A percentile compares a stretch with the other conserved stretches of the same genome.
These are phyloP conservation scores for Diaporthe vaccinii DNA, from an alignment of 2,329 filamentous ascomycete genomes.

Conservation along the genomic window DNA sequence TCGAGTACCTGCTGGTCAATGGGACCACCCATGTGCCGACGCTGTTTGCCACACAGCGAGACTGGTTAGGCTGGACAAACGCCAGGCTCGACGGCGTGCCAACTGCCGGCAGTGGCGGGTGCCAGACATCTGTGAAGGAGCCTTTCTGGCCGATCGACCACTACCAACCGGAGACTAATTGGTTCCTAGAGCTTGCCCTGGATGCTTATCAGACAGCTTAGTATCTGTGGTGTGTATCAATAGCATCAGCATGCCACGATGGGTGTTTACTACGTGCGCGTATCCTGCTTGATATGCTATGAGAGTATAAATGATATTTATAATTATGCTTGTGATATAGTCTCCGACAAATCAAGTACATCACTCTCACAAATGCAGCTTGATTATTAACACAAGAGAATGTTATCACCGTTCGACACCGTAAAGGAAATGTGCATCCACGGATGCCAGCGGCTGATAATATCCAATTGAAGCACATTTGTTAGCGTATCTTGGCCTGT, in stretches of 20 bases:
- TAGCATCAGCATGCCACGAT: no score
- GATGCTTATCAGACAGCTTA: conserved; percentile 3
- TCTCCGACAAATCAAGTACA: no score
- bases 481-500: neutral
- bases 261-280: neutral
- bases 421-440: neutral
- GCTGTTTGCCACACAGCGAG: conserved; percentile 25
- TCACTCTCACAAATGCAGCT: no score
- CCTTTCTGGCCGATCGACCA: conserved; percentile 29
- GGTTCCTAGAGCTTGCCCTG: conserved; percentile 14
- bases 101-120: neutral
- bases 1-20: conserved; percentile 43
- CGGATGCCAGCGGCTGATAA: neutral
- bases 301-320: no score
- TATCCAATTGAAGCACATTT: neutral
- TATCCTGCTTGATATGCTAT: no score
- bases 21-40: conserved; percentile 31
- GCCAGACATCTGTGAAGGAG: neutral
- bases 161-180: conserved; percentile 21
- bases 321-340: neutral
- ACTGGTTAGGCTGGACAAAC: conserved; percentile 6
- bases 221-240: neutral
- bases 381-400: no score
- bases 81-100: conserved; percentile 17
- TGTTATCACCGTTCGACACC: no score